Evolutionary conservation across 1,139 yeast genomes (phyloP).

Genomic region (Zygosaccharomyces pseudobailii): DNA sequence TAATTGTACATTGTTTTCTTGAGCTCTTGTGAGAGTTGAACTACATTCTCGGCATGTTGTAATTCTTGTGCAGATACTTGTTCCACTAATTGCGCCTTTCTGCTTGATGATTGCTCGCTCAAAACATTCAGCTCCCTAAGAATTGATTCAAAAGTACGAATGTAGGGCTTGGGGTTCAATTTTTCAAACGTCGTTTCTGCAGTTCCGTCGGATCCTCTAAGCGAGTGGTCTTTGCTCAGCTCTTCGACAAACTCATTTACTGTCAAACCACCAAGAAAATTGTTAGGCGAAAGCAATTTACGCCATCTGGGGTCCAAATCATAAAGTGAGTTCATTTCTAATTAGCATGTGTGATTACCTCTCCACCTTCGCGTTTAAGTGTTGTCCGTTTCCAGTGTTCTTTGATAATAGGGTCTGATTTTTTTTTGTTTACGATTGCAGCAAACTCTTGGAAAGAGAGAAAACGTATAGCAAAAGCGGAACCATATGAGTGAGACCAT

Average conservation of each 20-base stretch:
- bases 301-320: conserved; percentile 70
- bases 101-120: conserved; percentile 48
- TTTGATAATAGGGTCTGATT: conserved; percentile 3
- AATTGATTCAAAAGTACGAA: conserved; percentile 86
- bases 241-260: conserved; percentile 82
- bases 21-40: conserved; percentile 50
- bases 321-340: conserved; percentile 40
- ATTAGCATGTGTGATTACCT: background rate
- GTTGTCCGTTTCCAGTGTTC: background rate
- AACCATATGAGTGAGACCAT: conserved; percentile 1
- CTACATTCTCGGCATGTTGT: conserved; percentile 62
- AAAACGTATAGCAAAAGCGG: background rate
- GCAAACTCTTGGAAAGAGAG: background rate
- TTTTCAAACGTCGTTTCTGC: conserved; percentile 19
- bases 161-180: conserved; percentile 90
- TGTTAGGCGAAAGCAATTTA: conserved; percentile 60
- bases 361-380: background rate
- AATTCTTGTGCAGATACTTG: conserved; percentile 62
- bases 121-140: conserved; percentile 63
- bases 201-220: conserved; percentile 28
- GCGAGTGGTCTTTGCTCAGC: conserved; percentile 64
- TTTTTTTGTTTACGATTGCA: background rate
- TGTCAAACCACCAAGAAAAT: conserved; percentile 65
- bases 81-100: conserved; percentile 46
- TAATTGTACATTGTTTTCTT: conserved; percentile 41